A percentile compares a stretch with the other conserved stretches of the same genome.
phyloP scores from a whole-genome alignment of 169 alveolate genomes.

The Plasmodium cynomolgi region DNA sequence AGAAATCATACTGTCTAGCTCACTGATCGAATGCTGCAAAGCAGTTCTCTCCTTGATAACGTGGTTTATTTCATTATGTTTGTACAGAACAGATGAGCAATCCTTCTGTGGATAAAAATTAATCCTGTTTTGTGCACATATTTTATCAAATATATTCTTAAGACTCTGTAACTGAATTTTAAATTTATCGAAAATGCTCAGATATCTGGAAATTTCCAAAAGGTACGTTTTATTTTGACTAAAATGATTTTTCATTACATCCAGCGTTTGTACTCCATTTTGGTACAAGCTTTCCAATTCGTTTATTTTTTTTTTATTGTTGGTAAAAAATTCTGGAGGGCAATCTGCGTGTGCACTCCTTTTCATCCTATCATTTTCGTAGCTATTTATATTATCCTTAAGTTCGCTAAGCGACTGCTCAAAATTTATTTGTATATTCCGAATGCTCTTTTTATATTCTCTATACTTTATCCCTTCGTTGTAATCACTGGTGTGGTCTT shows the following conservation, averaged over 20 bases:
- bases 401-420: slow-evolving; percentile 48
- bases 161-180: slow-evolving; percentile 56
- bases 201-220: slow-evolving; percentile 59
- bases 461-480: slow-evolving; percentile 29
- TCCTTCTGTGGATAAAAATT: slow-evolving; percentile 3
- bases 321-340: slow-evolving; percentile 5
- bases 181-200: slow-evolving; percentile 68
- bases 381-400: slow-evolving; percentile 16
- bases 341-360: not conserved
- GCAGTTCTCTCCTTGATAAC: slow-evolving; percentile 69
- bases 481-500: slow-evolving; percentile 6
- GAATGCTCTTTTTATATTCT: slow-evolving; percentile 54
- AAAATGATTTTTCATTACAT: slow-evolving; percentile 48
- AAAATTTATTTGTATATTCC: slow-evolving; percentile 52
- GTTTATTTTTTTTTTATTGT: slow-evolving; percentile 53
- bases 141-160: slow-evolving; percentile 36
- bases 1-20: slow-evolving; percentile 43
- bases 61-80: slow-evolving; percentile 28
- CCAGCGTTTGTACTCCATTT: slow-evolving; percentile 51
- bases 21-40: slow-evolving; percentile 41
- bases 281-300: slow-evolving; percentile 48
- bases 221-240: slow-evolving; percentile 51
- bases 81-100: not conserved
- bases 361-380: slow-evolving; percentile 25
- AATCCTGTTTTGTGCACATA: slow-evolving; percentile 3